Base-by-base conservation (phyloP, 139 green algal species). In the Chlorokybus atmophyticus region DNA sequence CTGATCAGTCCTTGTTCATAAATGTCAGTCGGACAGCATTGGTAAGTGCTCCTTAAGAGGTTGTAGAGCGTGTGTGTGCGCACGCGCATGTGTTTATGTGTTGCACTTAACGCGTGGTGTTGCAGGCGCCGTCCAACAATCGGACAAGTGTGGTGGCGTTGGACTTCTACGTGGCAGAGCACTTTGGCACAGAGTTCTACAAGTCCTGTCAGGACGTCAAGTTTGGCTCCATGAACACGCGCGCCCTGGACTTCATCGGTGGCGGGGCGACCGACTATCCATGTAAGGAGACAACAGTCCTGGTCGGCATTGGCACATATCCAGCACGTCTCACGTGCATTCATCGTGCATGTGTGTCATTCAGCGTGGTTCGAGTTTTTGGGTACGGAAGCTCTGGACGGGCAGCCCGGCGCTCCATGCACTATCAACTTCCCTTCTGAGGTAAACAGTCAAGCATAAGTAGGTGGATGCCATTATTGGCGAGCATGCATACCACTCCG, bases 131-230 rank as follows among this genome's bases (percentile, higher is more conserved):
- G 6, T 51, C 7, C 29, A 58, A 17, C 14, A 41, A 58, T 5
- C 7, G 7, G 29, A 29, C 53, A 24, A 4, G n/a, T 2, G 68
- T 82, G 23, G 26, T 47, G 30, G 68, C 80, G 66, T 50, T 84
- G 2, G 76, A 77, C 28, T 80, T 80, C 52, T 87, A 72, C 62
- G 55, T 85, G 3, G 57, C 63, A 25, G 32, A 64, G 2, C 42
- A 26, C 17, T 84, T 86, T 40, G 75, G 74, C 26, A 40, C 64
- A 5, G 31, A 28, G 1, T 70, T 94, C 23, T 94, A 76, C 57
- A 67, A 85, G 61, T 84, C 72, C 0, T 93, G 85, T 81, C 84
- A 84, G 77, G 78, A 90, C 27, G 82, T 90, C 27, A 90, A 83
- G 40, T 86, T 84, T 60, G 76, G 79, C 3, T 59, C 80, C 3